These are phyloP conservation scores for Trichothecium sympodiale DNA, from an alignment of 2,329 filamentous ascomycete species.

Conservation along the genomic window DNA sequence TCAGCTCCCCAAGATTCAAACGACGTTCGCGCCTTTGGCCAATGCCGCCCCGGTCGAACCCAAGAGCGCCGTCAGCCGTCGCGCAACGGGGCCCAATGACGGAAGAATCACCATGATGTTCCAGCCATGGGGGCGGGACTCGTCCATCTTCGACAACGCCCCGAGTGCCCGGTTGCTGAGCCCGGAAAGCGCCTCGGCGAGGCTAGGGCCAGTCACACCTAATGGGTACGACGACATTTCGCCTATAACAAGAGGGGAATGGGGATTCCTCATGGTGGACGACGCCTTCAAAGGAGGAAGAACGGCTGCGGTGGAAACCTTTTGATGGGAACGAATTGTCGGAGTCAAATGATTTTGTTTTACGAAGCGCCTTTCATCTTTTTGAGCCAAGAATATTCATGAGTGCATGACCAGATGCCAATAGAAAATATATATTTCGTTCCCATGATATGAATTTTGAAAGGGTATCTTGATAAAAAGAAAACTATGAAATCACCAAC, in stretches of 20 bases:
- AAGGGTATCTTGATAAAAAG: constrained; percentile 1
- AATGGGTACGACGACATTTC: constrained; percentile 52
- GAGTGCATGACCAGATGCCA: too few relatives aligned
- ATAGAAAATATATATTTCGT: neutral
- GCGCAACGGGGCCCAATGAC: constrained; percentile 24
- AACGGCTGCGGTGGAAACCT: constrained; percentile 41
- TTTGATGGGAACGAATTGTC: constrained; percentile 12
- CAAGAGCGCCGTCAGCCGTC: too few relatives aligned
- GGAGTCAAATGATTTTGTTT: neutral
- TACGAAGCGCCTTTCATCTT: constrained; percentile 1
- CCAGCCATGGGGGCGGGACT: constrained; percentile 16
- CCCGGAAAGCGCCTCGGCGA: constrained; percentile 9
- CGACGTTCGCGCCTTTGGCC: constrained; percentile 20
- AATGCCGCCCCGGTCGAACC: neutral
- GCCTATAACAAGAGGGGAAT: constrained; percentile 50
- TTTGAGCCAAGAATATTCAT: neutral
- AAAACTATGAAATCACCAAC: constrained; percentile 48
- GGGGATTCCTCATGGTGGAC: constrained; percentile 48
- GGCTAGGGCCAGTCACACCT: constrained; percentile 40
- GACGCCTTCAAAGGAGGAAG: constrained; percentile 29
- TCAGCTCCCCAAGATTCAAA: constrained; percentile 29
- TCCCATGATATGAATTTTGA: neutral
- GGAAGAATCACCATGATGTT: constrained; percentile 13
- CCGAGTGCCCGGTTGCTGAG: constrained; percentile 19
- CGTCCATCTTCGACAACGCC: constrained; percentile 35